phyloP scores from a whole-genome alignment of 768 basidiomycete genomes.

The Termitomyces sp. region DNA sequence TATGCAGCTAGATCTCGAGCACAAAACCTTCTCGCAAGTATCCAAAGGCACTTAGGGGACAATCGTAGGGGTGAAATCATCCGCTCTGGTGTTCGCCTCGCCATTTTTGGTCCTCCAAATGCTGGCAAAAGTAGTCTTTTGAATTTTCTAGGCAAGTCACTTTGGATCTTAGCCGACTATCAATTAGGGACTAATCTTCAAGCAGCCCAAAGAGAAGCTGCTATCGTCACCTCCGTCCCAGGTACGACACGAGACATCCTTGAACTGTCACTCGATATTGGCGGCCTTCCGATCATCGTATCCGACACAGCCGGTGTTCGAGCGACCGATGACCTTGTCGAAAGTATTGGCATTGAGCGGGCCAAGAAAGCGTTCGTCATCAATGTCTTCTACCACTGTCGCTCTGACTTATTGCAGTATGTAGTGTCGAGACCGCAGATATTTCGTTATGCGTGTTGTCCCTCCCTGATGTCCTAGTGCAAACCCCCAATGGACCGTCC shows the following conservation, averaged over 20 bases:
- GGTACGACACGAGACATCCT: slow-evolving; percentile 90
- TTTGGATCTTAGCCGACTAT: background rate
- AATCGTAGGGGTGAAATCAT: slow-evolving; percentile 78
- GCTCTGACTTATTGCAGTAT: slow-evolving; percentile 27
- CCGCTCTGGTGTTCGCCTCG: slow-evolving; percentile 73
- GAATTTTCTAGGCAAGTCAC: slow-evolving; percentile 68
- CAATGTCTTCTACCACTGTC: background rate
- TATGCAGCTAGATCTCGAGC: slow-evolving; percentile 49
- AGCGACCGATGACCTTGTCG: slow-evolving; percentile 61
- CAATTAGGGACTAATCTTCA: background rate
- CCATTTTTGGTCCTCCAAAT: slow-evolving; percentile 91
- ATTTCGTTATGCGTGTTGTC: slow-evolving; percentile 79
- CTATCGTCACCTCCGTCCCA: slow-evolving; percentile 83
- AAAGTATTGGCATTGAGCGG: slow-evolving; percentile 75
- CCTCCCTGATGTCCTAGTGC: slow-evolving; percentile 38
- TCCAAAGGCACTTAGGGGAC: slow-evolving; percentile 58
- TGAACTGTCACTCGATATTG: slow-evolving; percentile 82
- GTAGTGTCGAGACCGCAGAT: slow-evolving; percentile 62
- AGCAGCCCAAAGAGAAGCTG: slow-evolving; percentile 78
- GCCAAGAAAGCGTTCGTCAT: slow-evolving; percentile 52
- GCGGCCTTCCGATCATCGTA: slow-evolving; percentile 74
- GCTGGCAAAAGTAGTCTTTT: slow-evolving; percentile 89
- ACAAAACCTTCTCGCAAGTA: slow-evolving; percentile 38
- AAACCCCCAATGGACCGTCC: slow-evolving; percentile 8
- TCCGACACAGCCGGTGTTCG: slow-evolving; percentile 87